A percentile compares a stretch with the other conserved stretches of the same genome.
Evolutionary conservation across 139 green algal genomes (phyloP).

Genomic region (Tetradesmus lagerheimii): DNA sequence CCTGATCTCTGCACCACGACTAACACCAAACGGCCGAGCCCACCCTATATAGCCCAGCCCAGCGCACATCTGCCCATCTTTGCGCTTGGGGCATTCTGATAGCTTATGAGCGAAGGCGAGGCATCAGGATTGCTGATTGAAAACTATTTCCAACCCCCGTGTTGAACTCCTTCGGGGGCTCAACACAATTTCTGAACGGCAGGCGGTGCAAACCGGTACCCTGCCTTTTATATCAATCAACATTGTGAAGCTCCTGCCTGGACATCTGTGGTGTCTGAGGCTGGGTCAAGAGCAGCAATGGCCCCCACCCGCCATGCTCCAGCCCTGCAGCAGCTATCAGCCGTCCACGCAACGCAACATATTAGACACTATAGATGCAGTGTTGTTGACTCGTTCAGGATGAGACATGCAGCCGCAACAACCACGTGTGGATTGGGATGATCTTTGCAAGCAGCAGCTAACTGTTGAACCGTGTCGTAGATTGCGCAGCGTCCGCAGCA

Average conservation of each 20-base stretch:
- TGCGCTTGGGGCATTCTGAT: constrained; percentile 39
- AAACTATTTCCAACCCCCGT: constrained; percentile 40
- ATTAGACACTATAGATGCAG: too few relatives aligned
- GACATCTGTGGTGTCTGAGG: too few relatives aligned
- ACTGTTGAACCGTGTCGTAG: too few relatives aligned
- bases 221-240: constrained; percentile 15
- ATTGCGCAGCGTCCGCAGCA: too few relatives aligned
- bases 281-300: too few relatives aligned
- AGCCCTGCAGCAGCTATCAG: too few relatives aligned
- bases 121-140: constrained; percentile 37
- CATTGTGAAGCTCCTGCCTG: not conserved
- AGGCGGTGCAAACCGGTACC: constrained; percentile 28
- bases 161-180: not conserved
- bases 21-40: not conserved
- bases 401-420: too few relatives aligned
- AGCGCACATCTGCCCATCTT: not conserved
- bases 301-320: too few relatives aligned
- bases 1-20: not conserved
- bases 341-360: too few relatives aligned
- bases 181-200: constrained; percentile 35
- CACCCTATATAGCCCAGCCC: not conserved
- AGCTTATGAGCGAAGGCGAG: constrained; percentile 36
- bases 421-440: too few relatives aligned
- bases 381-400: too few relatives aligned
- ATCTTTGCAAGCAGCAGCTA: too few relatives aligned